Base-by-base conservation (phyloP, 2,329 filamentous ascomycete genomes). In the Didymella exigua region DNA sequence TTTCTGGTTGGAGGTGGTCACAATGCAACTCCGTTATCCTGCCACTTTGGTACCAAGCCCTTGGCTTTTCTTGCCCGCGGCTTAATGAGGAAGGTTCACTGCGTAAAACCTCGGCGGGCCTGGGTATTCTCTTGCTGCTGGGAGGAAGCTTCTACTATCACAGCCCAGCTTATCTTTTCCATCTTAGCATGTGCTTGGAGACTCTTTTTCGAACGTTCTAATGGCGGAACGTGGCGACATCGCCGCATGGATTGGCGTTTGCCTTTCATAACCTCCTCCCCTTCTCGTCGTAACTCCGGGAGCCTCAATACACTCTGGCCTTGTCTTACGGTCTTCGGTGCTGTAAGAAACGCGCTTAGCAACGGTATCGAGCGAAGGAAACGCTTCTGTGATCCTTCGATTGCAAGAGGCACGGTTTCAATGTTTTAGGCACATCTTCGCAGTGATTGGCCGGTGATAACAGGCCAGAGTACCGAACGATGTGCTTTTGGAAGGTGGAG, bases 101-200 rank as follows among this genome's bases (percentile, higher is more conserved):
- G 37, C 36, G 21, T 19, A 23, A 38, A 38, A 38, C 3, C 61
- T 61, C 59, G 60, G 59, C 56, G 34, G 31, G 41, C 30, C 58
- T 61, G 52, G 58, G 58, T 55, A 38, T n/a, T 14, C 38, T 49
- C 31, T 26, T 21, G 27, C 19, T 36, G 29, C 34, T 58, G 18
- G 37, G 40, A 40, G 48, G 58, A 65, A 66, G 53, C 49, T 49
- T 57, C 49, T 26, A 33, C 49, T 41, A 46, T 10, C 53, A 56
- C 58, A 61, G 63, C 61, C 49, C 41, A 46, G n/a, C 56, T 60
- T 61, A 61, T 66, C 61, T 62, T 54, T 63, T 59, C 45, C 40
- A 55, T 51, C 54, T 61, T 67, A 60, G 55, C 61, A 50, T 38
- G 16, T 10, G 36, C 63, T 66, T 66, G 61, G 63, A 60, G 51